Base-by-base conservation (phyloP, 176 grass and related monocot species). In the Carex parvula region DNA sequence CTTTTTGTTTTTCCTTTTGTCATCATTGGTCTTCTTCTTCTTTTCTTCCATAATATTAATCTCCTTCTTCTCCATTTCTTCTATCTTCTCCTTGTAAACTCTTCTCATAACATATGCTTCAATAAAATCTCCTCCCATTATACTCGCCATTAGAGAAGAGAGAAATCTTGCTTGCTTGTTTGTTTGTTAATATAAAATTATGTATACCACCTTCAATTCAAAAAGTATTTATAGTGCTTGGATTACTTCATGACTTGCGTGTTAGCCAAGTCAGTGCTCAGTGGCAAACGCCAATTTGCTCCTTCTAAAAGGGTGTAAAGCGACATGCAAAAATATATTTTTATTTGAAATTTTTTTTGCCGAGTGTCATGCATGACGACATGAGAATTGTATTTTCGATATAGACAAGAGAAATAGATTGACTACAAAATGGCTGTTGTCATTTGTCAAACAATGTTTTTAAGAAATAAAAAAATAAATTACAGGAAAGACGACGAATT, bases 31-130 rank as follows among this genome's bases (percentile, higher is more conserved):
- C 22, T 68, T 67, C 22, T n/a, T n/a, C n/a, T 83, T 83, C 16
- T 50, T 14, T 35, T 84, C 16, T 53, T 71, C 63, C 12, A 13
- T 18, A 44, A n/a, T n/a, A n/a, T n/a, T n/a, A n/a, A 12, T 37
- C 26, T 80, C 53, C n/a, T 82, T 18, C 20, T 67, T 65, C 10
- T 54, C 55, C 52, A 50, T 35, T 79, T 11, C 26, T 64, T 78
- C 41, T 32, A 79, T 79, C 84, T 77, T 85, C 84, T 85, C 84
- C 84, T 85, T 85, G 71, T 85, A 39, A 39, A 39, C 6, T 39
- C 37, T 39, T 39, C 37, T 39, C 5, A 39, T 39, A 39, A 39
- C 4, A 79, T 85, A 85, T 41, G 39, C 84, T 85, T 64, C 56
- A 3, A 74, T 30, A 39, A 39, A 39, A 39, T 39, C 37, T 39